phyloP scores from a whole-genome alignment of 2,329 filamentous ascomycete genomes.

The Dichotomopilus funicola region DNA sequence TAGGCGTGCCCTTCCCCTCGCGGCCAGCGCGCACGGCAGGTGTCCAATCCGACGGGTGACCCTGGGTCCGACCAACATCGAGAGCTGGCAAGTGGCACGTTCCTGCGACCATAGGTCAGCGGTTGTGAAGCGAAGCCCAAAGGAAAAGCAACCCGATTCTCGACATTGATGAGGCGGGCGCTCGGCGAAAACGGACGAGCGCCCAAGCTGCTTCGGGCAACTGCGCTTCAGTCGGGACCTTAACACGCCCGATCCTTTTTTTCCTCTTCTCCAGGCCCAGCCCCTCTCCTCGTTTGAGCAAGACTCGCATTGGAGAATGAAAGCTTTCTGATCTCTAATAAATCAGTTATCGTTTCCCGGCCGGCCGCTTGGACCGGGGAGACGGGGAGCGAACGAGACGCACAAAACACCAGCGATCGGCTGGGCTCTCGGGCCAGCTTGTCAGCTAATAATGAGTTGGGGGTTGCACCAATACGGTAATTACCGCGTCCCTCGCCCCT shows the following conservation, averaged over 20 bases:
- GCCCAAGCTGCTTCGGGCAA: background rate
- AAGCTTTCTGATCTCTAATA: too few relatives aligned
- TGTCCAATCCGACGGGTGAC: conserved; percentile 12
- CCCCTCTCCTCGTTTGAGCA: background rate
- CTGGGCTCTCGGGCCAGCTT: background rate
- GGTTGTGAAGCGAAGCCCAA: conserved; percentile 1
- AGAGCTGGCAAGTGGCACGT: conserved; percentile 3
- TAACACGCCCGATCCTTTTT: too few relatives aligned
- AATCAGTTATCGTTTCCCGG: too few relatives aligned
- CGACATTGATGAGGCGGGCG: background rate
- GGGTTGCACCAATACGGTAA: conserved; percentile 4
- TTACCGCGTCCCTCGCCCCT: background rate
- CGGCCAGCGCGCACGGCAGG: background rate
- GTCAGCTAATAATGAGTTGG: background rate
- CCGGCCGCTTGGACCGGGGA: background rate
- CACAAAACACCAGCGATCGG: conserved; percentile 3
- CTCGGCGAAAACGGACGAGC: background rate
- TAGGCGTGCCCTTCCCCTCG: background rate
- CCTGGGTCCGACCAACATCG: conserved; percentile 4
- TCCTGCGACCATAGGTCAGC: background rate
- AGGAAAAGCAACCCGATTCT: background rate
- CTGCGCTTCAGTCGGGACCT: background rate
- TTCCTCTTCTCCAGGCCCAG: too few relatives aligned
- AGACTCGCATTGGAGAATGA: background rate
- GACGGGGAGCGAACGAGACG: background rate